phyloP scores from a whole-genome alignment of 441 rosid genomes.

The Aleurites moluccanus region DNA sequence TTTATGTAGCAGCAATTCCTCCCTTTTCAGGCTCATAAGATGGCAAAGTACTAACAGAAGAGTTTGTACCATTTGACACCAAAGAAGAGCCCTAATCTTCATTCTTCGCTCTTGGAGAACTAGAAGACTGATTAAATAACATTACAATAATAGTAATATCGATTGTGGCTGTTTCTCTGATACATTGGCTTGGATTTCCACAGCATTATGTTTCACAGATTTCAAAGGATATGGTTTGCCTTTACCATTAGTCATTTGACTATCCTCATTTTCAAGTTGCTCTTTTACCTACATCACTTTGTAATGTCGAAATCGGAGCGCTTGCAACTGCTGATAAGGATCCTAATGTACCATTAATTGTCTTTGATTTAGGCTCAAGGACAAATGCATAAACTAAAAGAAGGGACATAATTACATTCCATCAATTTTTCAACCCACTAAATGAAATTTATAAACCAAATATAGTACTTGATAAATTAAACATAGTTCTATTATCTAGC shows the following conservation, averaged over 20 bases:
- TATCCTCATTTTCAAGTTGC: slow-evolving; percentile 46
- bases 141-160: slow-evolving; percentile 27
- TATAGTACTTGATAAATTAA: too few relatives aligned
- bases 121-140: slow-evolving; percentile 32
- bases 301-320: slow-evolving; percentile 37
- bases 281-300: slow-evolving; percentile 42
- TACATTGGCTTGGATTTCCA: slow-evolving; percentile 29
- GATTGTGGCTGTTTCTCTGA: slow-evolving; percentile 38
- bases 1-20: slow-evolving; percentile 22
- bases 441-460: too few relatives aligned
- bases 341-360: slow-evolving; percentile 34
- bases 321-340: slow-evolving; percentile 46
- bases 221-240: slow-evolving; percentile 41
- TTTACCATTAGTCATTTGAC: slow-evolving; percentile 35
- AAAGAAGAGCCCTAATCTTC: slow-evolving; percentile 33
- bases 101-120: slow-evolving; percentile 32
- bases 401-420: too few relatives aligned
- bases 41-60: slow-evolving; percentile 27
- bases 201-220: slow-evolving; percentile 36
- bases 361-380: slow-evolving; percentile 50
- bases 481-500: too few relatives aligned
- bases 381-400: too few relatives aligned
- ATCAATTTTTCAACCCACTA: too few relatives aligned
- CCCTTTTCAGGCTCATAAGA: slow-evolving; percentile 34
- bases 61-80: slow-evolving; percentile 32